Conservation (phyloP, 148 eudicot genomes). For the Mesembryanthemum crystallinum region DNA sequence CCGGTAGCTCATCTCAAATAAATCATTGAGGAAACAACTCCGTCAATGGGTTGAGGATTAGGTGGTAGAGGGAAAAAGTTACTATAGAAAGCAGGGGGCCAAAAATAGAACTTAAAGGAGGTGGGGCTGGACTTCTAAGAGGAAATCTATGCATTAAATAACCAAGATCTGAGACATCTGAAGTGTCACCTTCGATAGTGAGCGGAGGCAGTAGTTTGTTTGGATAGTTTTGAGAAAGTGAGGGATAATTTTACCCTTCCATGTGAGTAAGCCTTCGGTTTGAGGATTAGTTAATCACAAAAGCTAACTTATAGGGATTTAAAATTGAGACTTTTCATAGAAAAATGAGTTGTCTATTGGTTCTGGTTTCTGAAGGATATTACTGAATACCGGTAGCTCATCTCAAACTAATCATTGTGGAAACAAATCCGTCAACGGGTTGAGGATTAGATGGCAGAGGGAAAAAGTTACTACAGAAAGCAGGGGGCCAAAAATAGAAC, state of each 20-base stretch:
- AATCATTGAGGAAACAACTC: not conserved
- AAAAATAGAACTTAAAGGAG: not conserved
- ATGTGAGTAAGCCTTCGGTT: not conserved
- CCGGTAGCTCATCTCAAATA: not conserved
- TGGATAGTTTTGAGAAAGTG: too few relatives aligned
- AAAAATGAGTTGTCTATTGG: not conserved
- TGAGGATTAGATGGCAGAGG: not conserved
- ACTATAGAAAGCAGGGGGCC: not conserved
- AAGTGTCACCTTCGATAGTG: too few relatives aligned
- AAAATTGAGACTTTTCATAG: too few relatives aligned
- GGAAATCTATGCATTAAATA: not conserved
- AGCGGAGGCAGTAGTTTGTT: too few relatives aligned
- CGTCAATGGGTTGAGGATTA: not conserved
- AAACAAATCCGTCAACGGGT: not conserved
- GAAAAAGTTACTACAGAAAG: not conserved
- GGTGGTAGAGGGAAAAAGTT: not conserved
- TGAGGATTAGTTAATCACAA: not conserved
- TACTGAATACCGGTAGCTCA: not conserved
- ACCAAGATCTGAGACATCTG: too few relatives aligned
- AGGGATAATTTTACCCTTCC: not conserved
- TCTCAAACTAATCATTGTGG: not conserved
- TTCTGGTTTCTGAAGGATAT: not conserved
- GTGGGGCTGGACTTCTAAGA: not conserved
- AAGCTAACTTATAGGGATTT: not conserved
- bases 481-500: not conserved